A percentile compares a stretch with the other conserved stretches of the same genome.
Evolutionary conservation across 225 moss, liverwort and hornwort genomes (phyloP).

Genomic region (Pseudoscleropodium purum): DNA sequence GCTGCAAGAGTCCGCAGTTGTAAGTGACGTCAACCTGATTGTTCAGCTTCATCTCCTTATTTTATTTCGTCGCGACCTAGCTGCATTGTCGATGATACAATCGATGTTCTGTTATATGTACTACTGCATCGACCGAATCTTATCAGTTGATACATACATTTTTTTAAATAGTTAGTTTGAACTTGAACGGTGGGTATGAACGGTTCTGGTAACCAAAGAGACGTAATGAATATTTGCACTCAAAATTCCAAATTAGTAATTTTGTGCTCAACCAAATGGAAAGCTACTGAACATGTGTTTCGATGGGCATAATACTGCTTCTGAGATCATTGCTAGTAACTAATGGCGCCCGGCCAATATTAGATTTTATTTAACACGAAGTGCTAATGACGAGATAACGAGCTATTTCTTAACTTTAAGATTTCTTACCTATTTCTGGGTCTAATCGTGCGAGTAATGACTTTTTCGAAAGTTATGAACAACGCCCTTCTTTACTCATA

Average conservation of each 20-base stretch:
- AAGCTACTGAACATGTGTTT: not conserved
- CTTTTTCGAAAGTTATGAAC: not conserved
- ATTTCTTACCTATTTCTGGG: not conserved
- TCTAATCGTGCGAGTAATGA: not conserved
- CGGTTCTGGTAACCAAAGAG: not conserved
- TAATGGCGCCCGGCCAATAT: not conserved
- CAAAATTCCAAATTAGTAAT: not conserved
- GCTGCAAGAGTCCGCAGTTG: slow-evolving; percentile 68
- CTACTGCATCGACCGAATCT: not conserved
- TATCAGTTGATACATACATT: not conserved
- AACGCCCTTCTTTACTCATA: too few relatives aligned
- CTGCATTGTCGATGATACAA: not conserved
- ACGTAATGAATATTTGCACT: not conserved
- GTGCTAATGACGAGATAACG: not conserved
- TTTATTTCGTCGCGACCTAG: not conserved
- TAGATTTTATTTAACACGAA: too few relatives aligned
- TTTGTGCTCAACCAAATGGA: not conserved
- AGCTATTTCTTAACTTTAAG: not conserved
- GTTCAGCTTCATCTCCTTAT: not conserved
- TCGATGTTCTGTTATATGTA: not conserved
- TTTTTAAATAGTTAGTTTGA: not conserved
- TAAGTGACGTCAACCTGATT: not conserved
- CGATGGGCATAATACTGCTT: not conserved
- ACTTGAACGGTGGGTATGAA: not conserved
- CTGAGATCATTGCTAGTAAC: not conserved